Percentiles rank a stretch among this genome's conserved stretches.
Conservation (phyloP, 352 stramenopile species). For the Hyaloperonospora brassicae region DNA sequence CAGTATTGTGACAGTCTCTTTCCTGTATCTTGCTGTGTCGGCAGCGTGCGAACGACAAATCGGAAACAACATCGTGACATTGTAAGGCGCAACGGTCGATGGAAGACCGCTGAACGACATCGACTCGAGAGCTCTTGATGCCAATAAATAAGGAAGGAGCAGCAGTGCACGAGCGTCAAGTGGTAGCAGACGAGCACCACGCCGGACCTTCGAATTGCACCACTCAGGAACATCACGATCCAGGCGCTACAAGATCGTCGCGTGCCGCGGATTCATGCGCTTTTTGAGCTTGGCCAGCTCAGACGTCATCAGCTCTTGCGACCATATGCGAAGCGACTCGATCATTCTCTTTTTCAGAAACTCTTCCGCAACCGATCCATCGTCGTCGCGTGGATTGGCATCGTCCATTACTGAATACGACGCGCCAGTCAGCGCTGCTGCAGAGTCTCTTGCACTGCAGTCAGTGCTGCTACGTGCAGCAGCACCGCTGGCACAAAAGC, state of each 20-base stretch:
- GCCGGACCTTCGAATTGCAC: neutral
- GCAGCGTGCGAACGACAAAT: no score
- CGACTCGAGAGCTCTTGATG: no score
- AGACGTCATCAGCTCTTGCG: slow-evolving; percentile 59
- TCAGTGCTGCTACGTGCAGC: slow-evolving; percentile 13
- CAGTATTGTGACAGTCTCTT: no score
- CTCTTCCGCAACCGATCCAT: slow-evolving; percentile 41
- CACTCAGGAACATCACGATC: neutral
- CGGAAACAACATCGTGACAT: no score
- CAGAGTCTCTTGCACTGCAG: slow-evolving; percentile 13
- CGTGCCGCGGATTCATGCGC: slow-evolving; percentile 53
- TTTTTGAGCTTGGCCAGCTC: slow-evolving; percentile 67
- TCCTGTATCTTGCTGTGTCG: no score
- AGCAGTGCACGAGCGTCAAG: no score
- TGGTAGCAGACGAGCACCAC: neutral
- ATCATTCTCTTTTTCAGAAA: slow-evolving; percentile 75
- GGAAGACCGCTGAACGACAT: no score
- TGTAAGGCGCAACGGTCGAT: no score
- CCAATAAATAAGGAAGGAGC: no score
- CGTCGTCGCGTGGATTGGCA: slow-evolving; percentile 17
- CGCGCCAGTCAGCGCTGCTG: slow-evolving; percentile 11
- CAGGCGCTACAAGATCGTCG: slow-evolving; percentile 38
- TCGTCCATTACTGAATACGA: slow-evolving; percentile 38
- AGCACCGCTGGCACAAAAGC: slow-evolving; percentile 18
- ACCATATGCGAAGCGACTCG: slow-evolving; percentile 56